These are phyloP conservation scores for Colletotrichum gigasporum DNA, from an alignment of 2,329 filamentous ascomycete genomes.

Conservation along the genomic window DNA sequence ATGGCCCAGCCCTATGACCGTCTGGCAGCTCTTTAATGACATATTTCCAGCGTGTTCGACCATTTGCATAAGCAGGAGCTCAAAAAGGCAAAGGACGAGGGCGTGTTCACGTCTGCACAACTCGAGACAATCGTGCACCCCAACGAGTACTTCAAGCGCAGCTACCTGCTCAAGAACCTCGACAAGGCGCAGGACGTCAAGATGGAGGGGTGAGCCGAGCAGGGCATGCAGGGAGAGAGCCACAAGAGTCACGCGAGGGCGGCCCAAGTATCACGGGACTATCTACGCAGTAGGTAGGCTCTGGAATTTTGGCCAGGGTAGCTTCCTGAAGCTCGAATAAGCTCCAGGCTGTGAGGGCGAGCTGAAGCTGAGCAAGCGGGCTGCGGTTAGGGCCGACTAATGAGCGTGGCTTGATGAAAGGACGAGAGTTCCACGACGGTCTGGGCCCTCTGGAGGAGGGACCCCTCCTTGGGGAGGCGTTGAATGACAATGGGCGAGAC, in stretches of 20 bases:
- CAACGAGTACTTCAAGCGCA: constrained; percentile 97
- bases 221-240: background rate
- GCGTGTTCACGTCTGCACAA: constrained; percentile 76
- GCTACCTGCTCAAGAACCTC: constrained; percentile 87
- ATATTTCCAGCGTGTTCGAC: constrained; percentile 78
- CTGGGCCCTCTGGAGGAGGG: constrained; percentile 18
- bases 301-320: too few relatives aligned
- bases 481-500: background rate
- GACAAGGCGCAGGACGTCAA: constrained; percentile 64
- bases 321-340: background rate
- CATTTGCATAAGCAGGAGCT: constrained; percentile 82
- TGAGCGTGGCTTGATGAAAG: constrained; percentile 21
- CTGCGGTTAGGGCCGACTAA: constrained; percentile 8
- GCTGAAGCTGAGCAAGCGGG: background rate
- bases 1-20: background rate
- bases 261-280: background rate
- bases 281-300: background rate
- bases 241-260: background rate
- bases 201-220: constrained; percentile 60
- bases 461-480: constrained; percentile 9
- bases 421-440: constrained; percentile 16
- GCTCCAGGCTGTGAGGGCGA: background rate
- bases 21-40: constrained; percentile 19
- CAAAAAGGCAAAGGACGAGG: constrained; percentile 79
- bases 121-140: constrained; percentile 96